These are phyloP conservation scores for Colletotrichum truncatum DNA, from an alignment of 2,329 filamentous ascomycete genomes.

Conservation along the genomic window DNA sequence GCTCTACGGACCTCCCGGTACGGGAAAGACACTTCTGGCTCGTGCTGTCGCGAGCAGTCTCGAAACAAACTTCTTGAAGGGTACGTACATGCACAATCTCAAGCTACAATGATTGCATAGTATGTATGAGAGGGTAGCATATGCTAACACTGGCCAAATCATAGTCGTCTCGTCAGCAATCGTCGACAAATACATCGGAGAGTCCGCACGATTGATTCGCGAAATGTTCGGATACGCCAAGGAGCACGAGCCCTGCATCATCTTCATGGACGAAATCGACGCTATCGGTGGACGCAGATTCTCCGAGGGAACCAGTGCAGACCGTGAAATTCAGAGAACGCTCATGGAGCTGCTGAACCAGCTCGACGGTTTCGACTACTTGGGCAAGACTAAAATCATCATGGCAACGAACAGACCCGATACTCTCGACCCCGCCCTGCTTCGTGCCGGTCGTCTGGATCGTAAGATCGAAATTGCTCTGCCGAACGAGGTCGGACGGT, in stretches of 20 bases:
- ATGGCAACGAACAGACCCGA: conserved; percentile 99
- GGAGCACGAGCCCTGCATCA: conserved; percentile 99
- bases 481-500: conserved; percentile 93
- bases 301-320: conserved; percentile 95
- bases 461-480: conserved; percentile 98
- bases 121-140: not conserved
- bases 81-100: conserved; percentile 64
- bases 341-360: conserved; percentile 99
- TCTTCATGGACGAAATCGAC: conserved; percentile 99
- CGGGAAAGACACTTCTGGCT: conserved; percentile 94
- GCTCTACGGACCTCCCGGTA: conserved; percentile 95
- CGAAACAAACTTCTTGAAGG: conserved; percentile 98
- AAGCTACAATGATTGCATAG: not conserved
- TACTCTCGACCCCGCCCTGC: conserved; percentile 90
- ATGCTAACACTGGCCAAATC: conserved; percentile 29
- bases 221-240: conserved; percentile 99
- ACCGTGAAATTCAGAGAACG: conserved; percentile 97
- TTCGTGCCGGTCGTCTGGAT: conserved; percentile 92
- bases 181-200: conserved; percentile 99
- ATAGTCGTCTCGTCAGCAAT: conserved; percentile 98
- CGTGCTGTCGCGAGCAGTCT: conserved; percentile 95
- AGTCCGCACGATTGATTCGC: conserved; percentile 94
- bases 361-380: conserved; percentile 97
- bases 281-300: conserved; percentile 97
- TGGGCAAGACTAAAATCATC: conserved; percentile 99